Evolutionary conservation across 208 protist species (phyloP).

Genomic region (Leishmania amazonensis): DNA sequence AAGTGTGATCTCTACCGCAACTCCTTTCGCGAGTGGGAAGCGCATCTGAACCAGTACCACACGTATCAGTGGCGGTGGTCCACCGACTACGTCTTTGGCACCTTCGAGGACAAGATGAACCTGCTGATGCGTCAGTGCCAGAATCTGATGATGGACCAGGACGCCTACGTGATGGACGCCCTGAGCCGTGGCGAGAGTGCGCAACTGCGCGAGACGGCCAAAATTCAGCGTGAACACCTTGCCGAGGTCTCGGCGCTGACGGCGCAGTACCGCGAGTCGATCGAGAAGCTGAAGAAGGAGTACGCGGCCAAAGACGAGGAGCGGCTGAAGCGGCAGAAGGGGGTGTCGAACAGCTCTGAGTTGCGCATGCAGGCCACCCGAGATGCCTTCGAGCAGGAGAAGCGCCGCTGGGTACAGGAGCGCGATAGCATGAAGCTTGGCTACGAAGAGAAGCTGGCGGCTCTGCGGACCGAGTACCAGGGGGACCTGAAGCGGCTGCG

Average conservation of each 20-base stretch:
- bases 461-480: slow-evolving; percentile 32
- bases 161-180: slow-evolving; percentile 24
- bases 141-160: slow-evolving; percentile 19
- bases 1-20: neutral
- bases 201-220: slow-evolving; percentile 22
- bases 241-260: slow-evolving; percentile 31
- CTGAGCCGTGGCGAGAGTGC: slow-evolving; percentile 24
- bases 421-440: slow-evolving; percentile 33
- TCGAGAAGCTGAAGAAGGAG: slow-evolving; percentile 28
- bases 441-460: slow-evolving; percentile 42
- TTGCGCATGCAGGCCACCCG: slow-evolving; percentile 31
- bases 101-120: slow-evolving; percentile 32
- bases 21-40: slow-evolving; percentile 14
- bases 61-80: slow-evolving; percentile 18
- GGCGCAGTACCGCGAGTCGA: slow-evolving; percentile 19
- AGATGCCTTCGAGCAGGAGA: slow-evolving; percentile 36
- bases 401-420: slow-evolving; percentile 31
- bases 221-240: slow-evolving; percentile 25
- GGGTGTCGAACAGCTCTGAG: slow-evolving; percentile 23
- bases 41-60: slow-evolving; percentile 25
- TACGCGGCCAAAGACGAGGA: slow-evolving; percentile 17
- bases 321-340: neutral
- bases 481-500: slow-evolving; percentile 38
- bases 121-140: slow-evolving; percentile 19
- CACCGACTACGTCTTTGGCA: slow-evolving; percentile 32